Base-by-base conservation (phyloP, 345 rosid species). In the Rubroshorea leprosula region DNA sequence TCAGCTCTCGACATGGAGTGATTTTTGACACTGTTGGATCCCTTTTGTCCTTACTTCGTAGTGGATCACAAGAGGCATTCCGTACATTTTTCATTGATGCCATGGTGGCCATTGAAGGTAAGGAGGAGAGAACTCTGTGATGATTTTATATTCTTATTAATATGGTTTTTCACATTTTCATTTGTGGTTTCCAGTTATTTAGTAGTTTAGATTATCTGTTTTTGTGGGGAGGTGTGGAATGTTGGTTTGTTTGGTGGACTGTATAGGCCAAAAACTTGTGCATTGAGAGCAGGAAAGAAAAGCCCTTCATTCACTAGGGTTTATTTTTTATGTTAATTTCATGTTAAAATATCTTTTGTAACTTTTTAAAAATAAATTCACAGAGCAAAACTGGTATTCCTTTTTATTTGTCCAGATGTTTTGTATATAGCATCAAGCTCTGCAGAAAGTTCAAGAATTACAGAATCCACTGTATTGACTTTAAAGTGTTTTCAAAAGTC, bases 11-110 rank as follows among this genome's bases (percentile, higher is more conserved):
- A 31, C 86, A 89, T 64, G 89, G 84, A 63, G 81, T 84, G 3
- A 72, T 89, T 58, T 86, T 92, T 68, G 97, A 92, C 59, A 80
- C 99, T 3, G 74, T 89, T 71, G 87, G 87, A 61, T 82, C 90
- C 22, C 81, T 92, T 58, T 73, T 92, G 70, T 80, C 89, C 62
- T 75, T 92, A 78, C 86, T 92, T 63, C 93, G 96, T 53, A 74
- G 82, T 62, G 84, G 83, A 73, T 84, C 84, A 49, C 74, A 83
- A 62, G 89, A 86, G 71, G 83, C 89, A 10, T 89, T 83, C 57
- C 75, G 94, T 50, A 76, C 77, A 62, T 78, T 89, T 75, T 89
- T 92, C 68, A 62, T 70, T 56, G 97, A 92, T 65, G 79, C 83
- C 22, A 75, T 83, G 90, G 64, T 63, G 53, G 77, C 77, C 60